Evolutionary conservation across 352 stramenopile genomes (phyloP).

Genomic region (Blastocystis sp.): DNA sequence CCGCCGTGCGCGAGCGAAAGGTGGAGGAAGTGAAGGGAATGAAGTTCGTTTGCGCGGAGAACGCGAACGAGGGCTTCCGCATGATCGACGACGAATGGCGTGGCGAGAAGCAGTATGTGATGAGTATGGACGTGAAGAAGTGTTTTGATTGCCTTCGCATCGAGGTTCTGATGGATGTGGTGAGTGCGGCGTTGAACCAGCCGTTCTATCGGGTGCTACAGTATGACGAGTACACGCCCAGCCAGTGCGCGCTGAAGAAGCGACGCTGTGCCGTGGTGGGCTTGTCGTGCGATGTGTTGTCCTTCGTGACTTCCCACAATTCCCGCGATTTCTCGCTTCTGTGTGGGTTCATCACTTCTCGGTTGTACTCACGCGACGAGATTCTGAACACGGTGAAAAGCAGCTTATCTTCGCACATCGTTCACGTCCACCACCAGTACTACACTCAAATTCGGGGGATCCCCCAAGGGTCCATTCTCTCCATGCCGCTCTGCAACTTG

Average conservation of each 20-base stretch:
- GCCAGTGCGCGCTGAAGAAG: too few species aligned
- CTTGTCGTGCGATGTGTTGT: not conserved
- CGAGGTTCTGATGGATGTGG: not conserved
- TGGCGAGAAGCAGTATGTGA: too few species aligned
- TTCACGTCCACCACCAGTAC: not conserved
- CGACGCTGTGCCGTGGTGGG: too few species aligned
- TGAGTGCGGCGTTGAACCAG: not conserved
- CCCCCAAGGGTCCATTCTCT: slow-evolving; percentile 35
- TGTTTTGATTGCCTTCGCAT: slow-evolving; percentile 18
- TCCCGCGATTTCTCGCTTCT: not conserved
- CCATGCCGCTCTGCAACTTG: slow-evolving; percentile 18
- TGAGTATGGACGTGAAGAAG: not conserved
- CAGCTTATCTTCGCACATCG: not conserved
- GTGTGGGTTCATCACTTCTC: not conserved
- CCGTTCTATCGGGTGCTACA: not conserved
- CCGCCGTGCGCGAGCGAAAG: not conserved
- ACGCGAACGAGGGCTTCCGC: not conserved
- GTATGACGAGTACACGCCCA: too few species aligned
- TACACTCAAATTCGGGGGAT: slow-evolving; percentile 18
- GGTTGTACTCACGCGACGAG: not conserved
- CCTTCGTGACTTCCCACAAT: not conserved
- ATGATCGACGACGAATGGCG: not conserved
- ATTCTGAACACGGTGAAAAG: not conserved
- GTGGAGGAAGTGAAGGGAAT: not conserved
- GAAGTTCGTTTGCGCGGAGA: not conserved